Evolutionary conservation across 352 stramenopile species (phyloP).

Genomic region (Thalassiosira exigua): DNA sequence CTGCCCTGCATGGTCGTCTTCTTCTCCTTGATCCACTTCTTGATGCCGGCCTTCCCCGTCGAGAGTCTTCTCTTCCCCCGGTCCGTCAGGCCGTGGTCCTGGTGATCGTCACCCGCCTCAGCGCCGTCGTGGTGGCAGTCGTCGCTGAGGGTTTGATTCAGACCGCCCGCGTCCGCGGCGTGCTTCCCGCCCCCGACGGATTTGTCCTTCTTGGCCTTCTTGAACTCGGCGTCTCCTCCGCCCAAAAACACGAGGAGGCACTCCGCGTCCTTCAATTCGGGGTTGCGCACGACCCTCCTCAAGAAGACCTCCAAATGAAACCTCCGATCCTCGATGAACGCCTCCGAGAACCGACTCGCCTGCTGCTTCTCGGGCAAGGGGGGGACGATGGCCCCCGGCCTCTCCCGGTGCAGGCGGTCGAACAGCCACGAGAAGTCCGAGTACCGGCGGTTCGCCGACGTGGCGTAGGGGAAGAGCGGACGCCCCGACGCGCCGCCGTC

Average conservation of each 20-base stretch:
- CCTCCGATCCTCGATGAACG: conserved; percentile 66
- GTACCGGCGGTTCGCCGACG: conserved; percentile 65
- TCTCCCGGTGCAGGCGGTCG: conserved; percentile 63
- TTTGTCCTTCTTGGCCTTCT: conserved; percentile 56
- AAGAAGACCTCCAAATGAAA: conserved; percentile 66
- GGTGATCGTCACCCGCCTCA: neutral
- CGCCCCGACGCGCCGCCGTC: neutral
- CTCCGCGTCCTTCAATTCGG: conserved; percentile 59
- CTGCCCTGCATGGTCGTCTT: conserved; percentile 44
- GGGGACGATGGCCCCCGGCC: conserved; percentile 67
- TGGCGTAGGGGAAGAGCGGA: conserved; percentile 26
- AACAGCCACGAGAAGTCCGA: conserved; percentile 81
- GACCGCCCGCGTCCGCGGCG: too few species aligned
- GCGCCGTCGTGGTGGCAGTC: neutral
- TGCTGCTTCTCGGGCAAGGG: conserved; percentile 71
- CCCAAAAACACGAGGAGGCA: conserved; percentile 44
- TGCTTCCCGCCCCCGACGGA: neutral
- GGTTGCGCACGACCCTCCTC: conserved; percentile 54
- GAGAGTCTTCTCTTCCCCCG: conserved; percentile 17
- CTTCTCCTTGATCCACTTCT: conserved; percentile 58
- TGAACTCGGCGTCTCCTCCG: conserved; percentile 58
- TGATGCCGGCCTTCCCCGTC: conserved; percentile 31
- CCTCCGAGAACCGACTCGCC: conserved; percentile 56
- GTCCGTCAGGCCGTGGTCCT: conserved; percentile 9
- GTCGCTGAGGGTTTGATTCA: too few species aligned